These are phyloP conservation scores for Cardiospermum halicacabum DNA, from an alignment of 345 rosid species.

Conservation along the genomic window DNA sequence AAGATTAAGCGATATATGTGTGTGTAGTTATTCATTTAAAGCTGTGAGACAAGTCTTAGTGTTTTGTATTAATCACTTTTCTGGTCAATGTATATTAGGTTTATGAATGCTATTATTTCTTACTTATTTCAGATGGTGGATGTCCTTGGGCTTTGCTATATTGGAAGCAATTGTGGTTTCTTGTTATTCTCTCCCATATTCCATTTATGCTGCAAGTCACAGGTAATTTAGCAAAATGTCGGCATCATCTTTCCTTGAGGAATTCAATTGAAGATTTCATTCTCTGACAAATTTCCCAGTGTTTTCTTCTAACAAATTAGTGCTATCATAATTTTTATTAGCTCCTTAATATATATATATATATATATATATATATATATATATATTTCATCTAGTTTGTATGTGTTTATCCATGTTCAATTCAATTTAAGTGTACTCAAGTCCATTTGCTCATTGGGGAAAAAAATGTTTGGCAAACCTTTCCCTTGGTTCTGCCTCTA, in stretches of 20 bases:
- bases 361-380: background rate
- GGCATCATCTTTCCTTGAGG: slow-evolving; percentile 1
- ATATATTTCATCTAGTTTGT: background rate
- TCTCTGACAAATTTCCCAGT: background rate
- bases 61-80: slow-evolving; percentile 14
- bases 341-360: background rate
- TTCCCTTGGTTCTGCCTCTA: background rate
- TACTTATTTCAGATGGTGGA: slow-evolving; percentile 82
- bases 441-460: background rate
- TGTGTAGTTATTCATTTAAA: slow-evolving; percentile 70
- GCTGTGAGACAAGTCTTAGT: slow-evolving; percentile 60
- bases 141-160: slow-evolving; percentile 80
- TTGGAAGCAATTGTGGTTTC: slow-evolving; percentile 76
- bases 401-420: background rate
- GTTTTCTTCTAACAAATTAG: background rate
- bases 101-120: slow-evolving; percentile 6
- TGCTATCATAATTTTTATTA: slow-evolving; percentile 4
- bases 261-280: background rate
- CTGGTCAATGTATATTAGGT: slow-evolving; percentile 6
- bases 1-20: slow-evolving; percentile 99
- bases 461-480: background rate
- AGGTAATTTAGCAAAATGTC: slow-evolving; percentile 39
- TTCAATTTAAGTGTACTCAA: background rate
- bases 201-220: slow-evolving; percentile 72
- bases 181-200: slow-evolving; percentile 77